Evolutionary conservation across 2,329 filamentous ascomycete species (phyloP).

Genomic region (Ceratocystis cacaofunesta): DNA sequence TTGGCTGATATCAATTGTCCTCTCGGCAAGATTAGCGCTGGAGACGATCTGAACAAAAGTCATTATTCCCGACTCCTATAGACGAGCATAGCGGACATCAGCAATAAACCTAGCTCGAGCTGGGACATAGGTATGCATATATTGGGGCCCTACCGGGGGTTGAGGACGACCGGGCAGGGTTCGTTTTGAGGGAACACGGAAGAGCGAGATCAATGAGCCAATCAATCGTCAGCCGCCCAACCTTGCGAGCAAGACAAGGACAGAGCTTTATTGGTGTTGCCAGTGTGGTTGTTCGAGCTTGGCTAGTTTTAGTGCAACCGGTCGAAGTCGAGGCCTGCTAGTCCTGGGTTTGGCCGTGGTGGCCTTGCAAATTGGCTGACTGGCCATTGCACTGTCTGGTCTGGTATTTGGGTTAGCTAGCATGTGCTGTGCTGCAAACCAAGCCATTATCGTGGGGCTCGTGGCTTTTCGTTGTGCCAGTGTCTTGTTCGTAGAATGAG

Average conservation of each 20-base stretch:
- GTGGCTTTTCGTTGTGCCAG: no score
- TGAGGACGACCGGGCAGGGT: not conserved
- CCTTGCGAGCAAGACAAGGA: not conserved
- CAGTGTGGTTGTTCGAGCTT: no score
- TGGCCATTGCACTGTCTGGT: no score
- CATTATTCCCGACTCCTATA: not conserved
- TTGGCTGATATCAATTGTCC: not conserved
- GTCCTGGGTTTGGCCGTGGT: no score
- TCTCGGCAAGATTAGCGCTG: conserved; percentile 7
- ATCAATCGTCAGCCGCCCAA: not conserved
- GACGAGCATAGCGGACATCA: not conserved
- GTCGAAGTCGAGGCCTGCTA: no score
- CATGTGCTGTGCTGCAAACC: no score
- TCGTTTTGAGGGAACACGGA: not conserved
- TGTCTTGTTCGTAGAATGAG: no score
- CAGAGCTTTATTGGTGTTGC: no score
- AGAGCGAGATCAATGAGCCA: not conserved
- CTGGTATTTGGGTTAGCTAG: no score
- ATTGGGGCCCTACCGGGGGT: not conserved
- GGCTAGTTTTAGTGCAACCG: no score
- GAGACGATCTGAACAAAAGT: conserved; percentile 1
- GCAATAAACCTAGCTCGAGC: not conserved
- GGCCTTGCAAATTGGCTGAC: no score
- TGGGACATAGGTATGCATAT: not conserved
- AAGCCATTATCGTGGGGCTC: no score